Evolutionary conservation across 257 asterid species (phyloP).

Genomic region (Penstemon davidsonii): DNA sequence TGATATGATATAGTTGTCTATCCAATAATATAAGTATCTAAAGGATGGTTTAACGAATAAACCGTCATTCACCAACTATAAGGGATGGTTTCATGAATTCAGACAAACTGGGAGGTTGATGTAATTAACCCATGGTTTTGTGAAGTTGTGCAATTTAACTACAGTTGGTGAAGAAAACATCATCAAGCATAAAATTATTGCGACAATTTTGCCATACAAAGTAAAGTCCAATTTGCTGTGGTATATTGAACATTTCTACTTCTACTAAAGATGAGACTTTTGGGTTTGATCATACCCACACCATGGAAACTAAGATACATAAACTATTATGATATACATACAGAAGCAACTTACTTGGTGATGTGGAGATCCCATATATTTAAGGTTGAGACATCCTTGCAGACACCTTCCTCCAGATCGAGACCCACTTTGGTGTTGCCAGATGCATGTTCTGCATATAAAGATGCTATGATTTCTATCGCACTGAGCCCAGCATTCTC

Average conservation of each 20-base stretch:
- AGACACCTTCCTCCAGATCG: slow-evolving; percentile 76
- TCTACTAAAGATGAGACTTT: not conserved
- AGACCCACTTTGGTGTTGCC: slow-evolving; percentile 83
- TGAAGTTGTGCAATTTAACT: not conserved
- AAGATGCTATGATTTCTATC: slow-evolving; percentile 82
- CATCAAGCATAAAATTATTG: not conserved
- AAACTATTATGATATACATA: too few relatives aligned
- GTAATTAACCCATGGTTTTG: not conserved
- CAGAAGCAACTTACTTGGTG: slow-evolving; percentile 65
- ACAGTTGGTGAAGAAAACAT: not conserved
- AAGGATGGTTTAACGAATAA: too few relatives aligned
- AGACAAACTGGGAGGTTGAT: not conserved
- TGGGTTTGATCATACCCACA: not conserved
- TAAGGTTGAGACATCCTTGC: slow-evolving; percentile 67
- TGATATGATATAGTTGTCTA: not conserved
- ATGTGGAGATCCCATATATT: slow-evolving; percentile 80
- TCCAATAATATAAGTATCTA: not conserved
- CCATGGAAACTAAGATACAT: not conserved
- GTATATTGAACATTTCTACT: not conserved
- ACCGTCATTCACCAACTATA: too few relatives aligned
- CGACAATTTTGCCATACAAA: not conserved
- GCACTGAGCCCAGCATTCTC: slow-evolving; percentile 99
- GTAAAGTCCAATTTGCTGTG: not conserved
- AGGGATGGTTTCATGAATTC: not conserved
- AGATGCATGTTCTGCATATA: slow-evolving; percentile 88